Evolutionary conservation across 2,329 filamentous ascomycete genomes (phyloP).

Genomic region (Ramichloridium luteum): DNA sequence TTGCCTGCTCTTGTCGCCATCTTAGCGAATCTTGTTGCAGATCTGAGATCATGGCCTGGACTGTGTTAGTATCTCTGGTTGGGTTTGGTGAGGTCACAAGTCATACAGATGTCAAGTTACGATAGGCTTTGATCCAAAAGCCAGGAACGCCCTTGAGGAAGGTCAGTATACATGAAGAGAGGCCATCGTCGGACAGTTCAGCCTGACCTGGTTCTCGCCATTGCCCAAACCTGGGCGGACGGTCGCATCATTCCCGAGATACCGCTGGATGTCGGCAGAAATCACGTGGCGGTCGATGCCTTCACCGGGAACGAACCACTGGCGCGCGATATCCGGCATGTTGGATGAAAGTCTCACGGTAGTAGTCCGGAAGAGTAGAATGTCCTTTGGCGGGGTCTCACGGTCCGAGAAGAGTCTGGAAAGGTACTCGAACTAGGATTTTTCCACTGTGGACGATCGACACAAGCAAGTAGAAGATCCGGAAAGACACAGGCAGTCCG

Average conservation of each 20-base stretch:
- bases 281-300: slow-evolving; percentile 42
- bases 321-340: slow-evolving; percentile 27
- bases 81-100: neutral
- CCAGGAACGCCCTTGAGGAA: slow-evolving; percentile 30
- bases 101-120: slow-evolving; percentile 38
- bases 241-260: slow-evolving; percentile 39
- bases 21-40: slow-evolving; percentile 36
- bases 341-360: no score
- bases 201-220: slow-evolving; percentile 33
- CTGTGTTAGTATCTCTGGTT: slow-evolving; percentile 7
- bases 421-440: neutral
- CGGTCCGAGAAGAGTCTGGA: neutral
- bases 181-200: slow-evolving; percentile 7
- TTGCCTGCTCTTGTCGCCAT: slow-evolving; percentile 30
- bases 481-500: neutral
- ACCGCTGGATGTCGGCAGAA: slow-evolving; percentile 40
- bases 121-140: slow-evolving; percentile 41
- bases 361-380: neutral
- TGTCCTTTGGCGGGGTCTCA: neutral
- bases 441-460: neutral
- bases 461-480: neutral
- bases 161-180: slow-evolving; percentile 11
- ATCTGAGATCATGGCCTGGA: slow-evolving; percentile 39
- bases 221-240: slow-evolving; percentile 36
- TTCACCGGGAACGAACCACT: slow-evolving; percentile 39